Evolutionary conservation across 345 rosid genomes (phyloP).

Genomic region (Fremontodendron californicum): DNA sequence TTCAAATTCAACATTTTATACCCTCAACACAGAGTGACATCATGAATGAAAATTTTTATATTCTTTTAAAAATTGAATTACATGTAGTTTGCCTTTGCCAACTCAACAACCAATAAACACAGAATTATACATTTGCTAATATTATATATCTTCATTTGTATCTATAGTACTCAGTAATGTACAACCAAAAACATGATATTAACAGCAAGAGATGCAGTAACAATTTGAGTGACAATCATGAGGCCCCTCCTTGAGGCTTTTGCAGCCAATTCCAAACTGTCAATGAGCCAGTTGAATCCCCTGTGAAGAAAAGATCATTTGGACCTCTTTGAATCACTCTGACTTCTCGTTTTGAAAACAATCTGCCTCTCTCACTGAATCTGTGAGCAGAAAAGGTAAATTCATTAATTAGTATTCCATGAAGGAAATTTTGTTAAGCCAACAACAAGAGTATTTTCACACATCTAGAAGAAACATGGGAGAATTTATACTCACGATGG

Average conservation of each 20-base stretch:
- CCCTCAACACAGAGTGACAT: too few species aligned
- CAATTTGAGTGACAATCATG: background rate
- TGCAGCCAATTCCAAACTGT: background rate
- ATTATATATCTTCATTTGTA: too few species aligned
- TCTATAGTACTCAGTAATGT: too few species aligned
- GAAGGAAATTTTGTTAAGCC: background rate
- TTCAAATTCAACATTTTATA: too few species aligned
- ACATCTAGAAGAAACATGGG: background rate
- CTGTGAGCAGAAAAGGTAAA: background rate
- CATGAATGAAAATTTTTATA: too few species aligned
- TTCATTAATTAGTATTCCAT: background rate
- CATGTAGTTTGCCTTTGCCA: too few species aligned
- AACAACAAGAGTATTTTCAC: background rate
- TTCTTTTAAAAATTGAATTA: too few species aligned
- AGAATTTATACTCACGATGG: background rate
- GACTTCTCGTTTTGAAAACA: background rate
- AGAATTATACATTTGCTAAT: too few species aligned
- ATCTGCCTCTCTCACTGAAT: background rate
- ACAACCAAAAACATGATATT: background rate
- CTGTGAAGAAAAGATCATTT: background rate
- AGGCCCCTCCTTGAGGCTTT: background rate
- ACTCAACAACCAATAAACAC: too few species aligned
- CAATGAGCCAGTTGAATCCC: background rate
- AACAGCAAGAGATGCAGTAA: background rate
- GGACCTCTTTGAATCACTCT: background rate